These are phyloP conservation scores for Eucalyptus fibrosa DNA, from an alignment of 345 rosid genomes.

Conservation along the genomic window DNA sequence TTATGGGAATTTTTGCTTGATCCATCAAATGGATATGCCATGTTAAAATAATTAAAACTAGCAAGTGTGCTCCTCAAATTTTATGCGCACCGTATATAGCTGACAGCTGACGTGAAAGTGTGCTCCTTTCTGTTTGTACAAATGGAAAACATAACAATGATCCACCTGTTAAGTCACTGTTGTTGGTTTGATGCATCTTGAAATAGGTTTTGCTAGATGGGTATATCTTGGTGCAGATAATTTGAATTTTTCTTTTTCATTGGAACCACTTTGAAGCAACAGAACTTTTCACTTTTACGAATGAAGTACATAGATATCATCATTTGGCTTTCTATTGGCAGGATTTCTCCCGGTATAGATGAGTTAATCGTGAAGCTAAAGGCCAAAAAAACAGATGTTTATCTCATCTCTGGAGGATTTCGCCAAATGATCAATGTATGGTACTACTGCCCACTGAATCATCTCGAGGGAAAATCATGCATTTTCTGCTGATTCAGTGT, in stretches of 20 bases:
- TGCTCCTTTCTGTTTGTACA: background rate
- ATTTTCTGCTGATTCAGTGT: background rate
- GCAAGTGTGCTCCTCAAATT: background rate
- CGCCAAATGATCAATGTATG: conserved; percentile 94
- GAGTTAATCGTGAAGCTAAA: conserved; percentile 66
- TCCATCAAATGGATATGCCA: background rate
- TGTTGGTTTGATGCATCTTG: background rate
- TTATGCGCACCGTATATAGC: background rate
- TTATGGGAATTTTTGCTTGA: background rate
- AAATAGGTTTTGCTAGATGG: background rate
- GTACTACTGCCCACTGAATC: background rate
- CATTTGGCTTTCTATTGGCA: background rate
- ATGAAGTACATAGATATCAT: background rate
- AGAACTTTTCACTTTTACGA: background rate
- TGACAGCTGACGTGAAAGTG: background rate
- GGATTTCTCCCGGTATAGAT: conserved; percentile 79
- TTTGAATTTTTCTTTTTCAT: background rate
- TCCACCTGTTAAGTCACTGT: background rate
- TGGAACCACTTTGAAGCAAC: background rate
- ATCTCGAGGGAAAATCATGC: background rate
- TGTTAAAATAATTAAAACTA: background rate
- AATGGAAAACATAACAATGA: background rate
- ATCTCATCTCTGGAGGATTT: conserved; percentile 91
- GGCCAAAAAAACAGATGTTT: conserved; percentile 49
- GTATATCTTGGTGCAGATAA: background rate